phyloP scores from a whole-genome alignment of 495 filamentous ascomycete genomes.

The Penicillium simplicissimum region DNA sequence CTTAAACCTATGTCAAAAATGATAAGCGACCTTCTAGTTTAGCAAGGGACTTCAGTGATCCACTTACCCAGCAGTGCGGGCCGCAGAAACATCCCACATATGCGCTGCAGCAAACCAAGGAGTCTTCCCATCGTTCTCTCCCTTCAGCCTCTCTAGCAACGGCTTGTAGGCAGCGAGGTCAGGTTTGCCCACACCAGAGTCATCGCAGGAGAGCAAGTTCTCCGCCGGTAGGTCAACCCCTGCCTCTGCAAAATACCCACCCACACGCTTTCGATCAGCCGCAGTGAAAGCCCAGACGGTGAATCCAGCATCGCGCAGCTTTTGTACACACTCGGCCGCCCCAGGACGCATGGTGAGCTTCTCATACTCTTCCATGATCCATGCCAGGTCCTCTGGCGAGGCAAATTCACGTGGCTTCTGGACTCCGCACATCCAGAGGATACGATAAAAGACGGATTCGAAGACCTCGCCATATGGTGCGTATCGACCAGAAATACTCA shows the following conservation, averaged over 20 bases:
- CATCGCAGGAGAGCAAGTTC: slow-evolving; percentile 38
- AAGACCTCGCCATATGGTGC: slow-evolving; percentile 32
- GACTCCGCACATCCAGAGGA: slow-evolving; percentile 32
- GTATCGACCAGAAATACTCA: slow-evolving; percentile 38
- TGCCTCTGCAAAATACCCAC: slow-evolving; percentile 37
- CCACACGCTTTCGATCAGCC: slow-evolving; percentile 36
- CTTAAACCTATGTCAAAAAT: slow-evolving; percentile 28
- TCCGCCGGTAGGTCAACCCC: slow-evolving; percentile 38
- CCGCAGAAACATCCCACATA: slow-evolving; percentile 43
- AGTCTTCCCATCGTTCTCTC: slow-evolving; percentile 23
- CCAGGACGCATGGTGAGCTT: slow-evolving; percentile 33
- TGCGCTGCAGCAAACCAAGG: slow-evolving; percentile 43
- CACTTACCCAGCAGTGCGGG: slow-evolving; percentile 31
- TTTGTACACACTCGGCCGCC: slow-evolving; percentile 33
- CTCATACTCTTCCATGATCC: slow-evolving; percentile 30
- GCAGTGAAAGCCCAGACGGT: slow-evolving; percentile 47
- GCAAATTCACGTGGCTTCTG: slow-evolving; percentile 33
- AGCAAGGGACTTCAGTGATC: neutral
- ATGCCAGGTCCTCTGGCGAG: slow-evolving; percentile 32
- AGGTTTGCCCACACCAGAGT: slow-evolving; percentile 34
- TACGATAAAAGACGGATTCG: slow-evolving; percentile 40
- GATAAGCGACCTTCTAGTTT: neutral
- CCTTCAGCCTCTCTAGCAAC: slow-evolving; percentile 25
- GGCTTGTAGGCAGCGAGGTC: slow-evolving; percentile 32
- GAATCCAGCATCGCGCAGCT: slow-evolving; percentile 41